Evolutionary conservation across 2,329 filamentous ascomycete genomes (phyloP).

Genomic region (Pyrenophora tritici-repentis): DNA sequence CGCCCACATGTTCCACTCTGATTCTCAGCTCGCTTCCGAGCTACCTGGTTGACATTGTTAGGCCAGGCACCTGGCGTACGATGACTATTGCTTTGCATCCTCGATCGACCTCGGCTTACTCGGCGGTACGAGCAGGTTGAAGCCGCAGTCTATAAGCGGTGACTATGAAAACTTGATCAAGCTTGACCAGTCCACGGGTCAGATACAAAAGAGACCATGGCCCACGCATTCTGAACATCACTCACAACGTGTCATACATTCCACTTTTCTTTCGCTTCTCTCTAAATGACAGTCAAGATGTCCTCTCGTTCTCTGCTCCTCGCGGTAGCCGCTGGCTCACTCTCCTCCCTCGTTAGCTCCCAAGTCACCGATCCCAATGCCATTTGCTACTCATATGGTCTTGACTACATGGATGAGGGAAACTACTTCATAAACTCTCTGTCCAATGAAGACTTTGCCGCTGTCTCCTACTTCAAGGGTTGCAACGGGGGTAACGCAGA

Average conservation of each 20-base stretch:
- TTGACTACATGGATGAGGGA: slow-evolving; percentile 52
- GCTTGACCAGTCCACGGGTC: slow-evolving; percentile 1
- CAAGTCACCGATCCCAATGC: slow-evolving; percentile 22
- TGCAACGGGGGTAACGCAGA: slow-evolving; percentile 50
- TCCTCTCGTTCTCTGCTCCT: slow-evolving; percentile 32
- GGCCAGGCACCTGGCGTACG: slow-evolving; percentile 13
- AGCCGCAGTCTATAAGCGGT: slow-evolving; percentile 15
- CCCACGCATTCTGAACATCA: slow-evolving; percentile 13
- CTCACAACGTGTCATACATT: slow-evolving; percentile 2
- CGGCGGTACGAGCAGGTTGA: slow-evolving; percentile 4
- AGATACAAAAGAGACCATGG: slow-evolving; percentile 28
- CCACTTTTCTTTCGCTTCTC: slow-evolving; percentile 7
- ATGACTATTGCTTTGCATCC: slow-evolving; percentile 23
- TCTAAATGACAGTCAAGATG: slow-evolving; percentile 17
- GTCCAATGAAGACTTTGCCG: slow-evolving; percentile 50
- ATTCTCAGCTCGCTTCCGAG: slow-evolving; percentile 23
- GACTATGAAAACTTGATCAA: slow-evolving; percentile 12
- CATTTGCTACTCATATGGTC: slow-evolving; percentile 45
- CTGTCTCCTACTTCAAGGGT: slow-evolving; percentile 52
- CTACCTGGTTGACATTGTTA: slow-evolving; percentile 13
- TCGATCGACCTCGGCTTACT: slow-evolving; percentile 9
- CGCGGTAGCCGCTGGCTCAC: slow-evolving; percentile 27
- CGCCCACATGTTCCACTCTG: slow-evolving; percentile 18
- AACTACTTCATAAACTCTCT: slow-evolving; percentile 54
- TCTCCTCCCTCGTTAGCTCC: slow-evolving; percentile 33